Evolutionary conservation across 768 basidiomycete genomes (phyloP).

Genomic region (Leucosporidium creatinivorum): DNA sequence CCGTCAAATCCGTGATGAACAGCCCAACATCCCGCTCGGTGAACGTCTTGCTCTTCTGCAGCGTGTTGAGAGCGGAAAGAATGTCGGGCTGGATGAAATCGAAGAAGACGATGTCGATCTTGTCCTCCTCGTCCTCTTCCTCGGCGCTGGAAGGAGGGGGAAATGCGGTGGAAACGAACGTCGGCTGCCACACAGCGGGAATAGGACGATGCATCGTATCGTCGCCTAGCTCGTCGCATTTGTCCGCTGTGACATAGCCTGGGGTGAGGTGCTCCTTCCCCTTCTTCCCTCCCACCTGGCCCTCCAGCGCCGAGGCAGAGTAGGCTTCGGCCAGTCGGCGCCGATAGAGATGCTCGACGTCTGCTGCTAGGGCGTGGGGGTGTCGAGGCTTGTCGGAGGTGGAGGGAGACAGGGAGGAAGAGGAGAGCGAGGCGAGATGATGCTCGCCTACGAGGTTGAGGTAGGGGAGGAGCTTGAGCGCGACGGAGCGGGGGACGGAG

Average conservation of each 20-base stretch:
- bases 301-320: neutral
- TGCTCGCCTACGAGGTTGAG: slow-evolving; percentile 34
- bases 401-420: neutral
- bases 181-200: slow-evolving; percentile 50
- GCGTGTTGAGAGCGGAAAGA: slow-evolving; percentile 49
- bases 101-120: slow-evolving; percentile 68
- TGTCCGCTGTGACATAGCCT: slow-evolving; percentile 60
- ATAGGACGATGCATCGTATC: slow-evolving; percentile 60
- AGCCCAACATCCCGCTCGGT: slow-evolving; percentile 50
- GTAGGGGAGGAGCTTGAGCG: slow-evolving; percentile 18
- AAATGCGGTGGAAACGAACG: slow-evolving; percentile 56
- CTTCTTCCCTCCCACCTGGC: neutral
- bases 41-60: slow-evolving; percentile 50
- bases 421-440: neutral
- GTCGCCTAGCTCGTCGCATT: slow-evolving; percentile 66
- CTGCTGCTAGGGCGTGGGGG: neutral
- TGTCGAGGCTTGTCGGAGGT: neutral
- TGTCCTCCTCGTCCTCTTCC: slow-evolving; percentile 44
- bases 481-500: slow-evolving; percentile 10
- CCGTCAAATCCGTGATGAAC: slow-evolving; percentile 51
- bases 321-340: too few relatives aligned
- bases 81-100: slow-evolving; percentile 56
- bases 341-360: neutral
- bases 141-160: slow-evolving; percentile 25
- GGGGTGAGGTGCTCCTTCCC: slow-evolving; percentile 49